phyloP scores from a whole-genome alignment of 2,329 filamentous ascomycete species.

The Sclerotinia nivalis region DNA sequence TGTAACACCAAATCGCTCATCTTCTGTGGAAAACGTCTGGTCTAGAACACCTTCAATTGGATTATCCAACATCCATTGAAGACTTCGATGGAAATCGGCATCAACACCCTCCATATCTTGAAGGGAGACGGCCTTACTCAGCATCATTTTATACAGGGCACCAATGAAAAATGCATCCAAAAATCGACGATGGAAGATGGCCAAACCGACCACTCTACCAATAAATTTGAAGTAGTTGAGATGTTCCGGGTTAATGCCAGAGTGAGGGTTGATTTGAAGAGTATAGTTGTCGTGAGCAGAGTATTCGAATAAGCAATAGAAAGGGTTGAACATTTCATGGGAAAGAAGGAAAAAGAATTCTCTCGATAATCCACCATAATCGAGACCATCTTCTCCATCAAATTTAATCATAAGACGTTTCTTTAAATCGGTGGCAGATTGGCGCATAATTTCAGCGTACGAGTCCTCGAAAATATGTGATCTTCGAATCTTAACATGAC shows the following conservation, averaged over 20 bases:
- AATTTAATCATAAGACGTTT: conserved; percentile 99
- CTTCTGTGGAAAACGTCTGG: conserved; percentile 94
- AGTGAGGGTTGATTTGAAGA: conserved; percentile 98
- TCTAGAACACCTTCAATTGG: conserved; percentile 95
- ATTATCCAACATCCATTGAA: conserved; percentile 98
- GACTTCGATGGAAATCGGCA: conserved; percentile 92
- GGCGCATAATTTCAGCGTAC: conserved; percentile 96
- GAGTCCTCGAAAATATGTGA: conserved; percentile 99
- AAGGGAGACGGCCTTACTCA: conserved; percentile 87
- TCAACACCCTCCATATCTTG: conserved; percentile 99
- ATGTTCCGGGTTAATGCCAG: conserved; percentile 98
- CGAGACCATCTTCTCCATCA: conserved; percentile 94
- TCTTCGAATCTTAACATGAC: conserved; percentile 95
- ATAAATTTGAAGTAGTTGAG: conserved; percentile 99
- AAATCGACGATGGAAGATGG: conserved; percentile 97
- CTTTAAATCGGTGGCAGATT: conserved; percentile 93
- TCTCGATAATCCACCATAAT: conserved; percentile 95
- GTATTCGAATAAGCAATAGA: conserved; percentile 99
- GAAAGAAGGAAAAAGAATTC: conserved; percentile 99
- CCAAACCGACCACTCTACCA: conserved; percentile 90
- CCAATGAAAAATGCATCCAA: conserved; percentile 99
- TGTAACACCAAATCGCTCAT: conserved; percentile 94
- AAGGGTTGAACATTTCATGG: conserved; percentile 99
- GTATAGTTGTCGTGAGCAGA: conserved; percentile 99
- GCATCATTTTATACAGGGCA: conserved; percentile 98